A percentile compares a stretch with the other conserved stretches of the same genome.
Evolutionary conservation across 441 rosid genomes (phyloP).

Genomic region (Manihot esculenta): DNA sequence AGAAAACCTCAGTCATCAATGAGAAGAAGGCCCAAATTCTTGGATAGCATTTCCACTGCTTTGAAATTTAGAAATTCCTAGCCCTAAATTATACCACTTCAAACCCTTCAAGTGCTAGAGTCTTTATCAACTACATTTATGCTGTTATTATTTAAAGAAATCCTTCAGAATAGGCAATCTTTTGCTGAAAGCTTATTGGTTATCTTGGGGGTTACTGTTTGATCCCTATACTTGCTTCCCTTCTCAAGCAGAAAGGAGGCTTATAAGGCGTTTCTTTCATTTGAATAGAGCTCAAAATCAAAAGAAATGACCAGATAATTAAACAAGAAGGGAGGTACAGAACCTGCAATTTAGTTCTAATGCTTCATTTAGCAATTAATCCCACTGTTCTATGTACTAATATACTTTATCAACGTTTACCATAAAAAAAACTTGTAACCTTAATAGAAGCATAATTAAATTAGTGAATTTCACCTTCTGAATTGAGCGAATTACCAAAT

Average conservation of each 20-base stretch:
- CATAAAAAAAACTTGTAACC: background rate
- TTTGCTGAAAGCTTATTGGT: background rate
- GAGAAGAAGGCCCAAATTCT: background rate
- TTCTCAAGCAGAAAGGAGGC: slow-evolving; percentile 11
- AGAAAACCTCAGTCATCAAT: background rate
- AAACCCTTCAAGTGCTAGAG: slow-evolving; percentile 1
- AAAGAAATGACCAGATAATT: background rate
- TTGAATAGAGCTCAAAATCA: background rate
- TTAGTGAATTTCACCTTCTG: background rate
- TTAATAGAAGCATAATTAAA: background rate
- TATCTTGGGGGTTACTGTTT: too few species aligned
- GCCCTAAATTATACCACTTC: background rate
- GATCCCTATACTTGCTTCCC: background rate
- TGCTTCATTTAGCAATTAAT: slow-evolving; percentile 1
- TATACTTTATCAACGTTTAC: background rate
- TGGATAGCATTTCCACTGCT: background rate
- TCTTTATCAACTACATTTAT: background rate
- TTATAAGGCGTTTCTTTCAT: background rate
- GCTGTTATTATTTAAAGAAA: background rate
- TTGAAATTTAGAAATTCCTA: background rate
- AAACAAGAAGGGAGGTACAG: background rate
- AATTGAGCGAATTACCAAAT: background rate
- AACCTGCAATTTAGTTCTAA: background rate
- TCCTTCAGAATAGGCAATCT: background rate
- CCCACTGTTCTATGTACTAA: background rate